Evolutionary conservation across 805 yeast genomes (phyloP).

Genomic region (Peterozyma toletana): DNA sequence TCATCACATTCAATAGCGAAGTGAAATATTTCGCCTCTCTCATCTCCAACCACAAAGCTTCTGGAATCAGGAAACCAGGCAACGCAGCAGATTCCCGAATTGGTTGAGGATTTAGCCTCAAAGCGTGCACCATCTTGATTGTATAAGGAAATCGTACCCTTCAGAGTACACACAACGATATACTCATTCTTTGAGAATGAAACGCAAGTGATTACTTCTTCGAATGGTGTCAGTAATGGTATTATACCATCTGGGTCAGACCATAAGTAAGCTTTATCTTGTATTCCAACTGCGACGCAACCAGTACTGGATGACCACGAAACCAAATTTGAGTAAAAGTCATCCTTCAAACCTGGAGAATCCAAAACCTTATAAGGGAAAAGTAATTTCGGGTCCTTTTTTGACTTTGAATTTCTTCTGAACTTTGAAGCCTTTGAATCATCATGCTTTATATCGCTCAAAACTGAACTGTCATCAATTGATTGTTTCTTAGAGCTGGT

Average conservation of each 20-base stretch:
- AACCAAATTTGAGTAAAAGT: constrained; percentile 69
- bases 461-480: not conserved
- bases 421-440: constrained; percentile 9
- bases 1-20: constrained; percentile 21
- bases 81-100: constrained; percentile 46
- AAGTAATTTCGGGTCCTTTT: not conserved
- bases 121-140: constrained; percentile 23
- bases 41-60: constrained; percentile 58
- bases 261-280: constrained; percentile 56
- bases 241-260: constrained; percentile 39
- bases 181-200: constrained; percentile 43
- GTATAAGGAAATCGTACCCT: constrained; percentile 45
- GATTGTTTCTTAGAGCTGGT: not conserved
- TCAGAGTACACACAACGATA: constrained; percentile 49
- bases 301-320: constrained; percentile 57
- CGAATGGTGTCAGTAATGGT: constrained; percentile 30
- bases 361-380: constrained; percentile 46
- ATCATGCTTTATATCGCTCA: constrained; percentile 2
- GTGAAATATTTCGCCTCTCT: constrained; percentile 47
- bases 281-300: constrained; percentile 62
- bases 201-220: constrained; percentile 46
- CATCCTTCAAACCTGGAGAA: constrained; percentile 69
- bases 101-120: constrained; percentile 8
- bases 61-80: constrained; percentile 45
- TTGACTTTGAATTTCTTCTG: constrained; percentile 1